Evolutionary conservation across 2,329 filamentous ascomycete species (phyloP).

Genomic region (Trichoderma harzianum): DNA sequence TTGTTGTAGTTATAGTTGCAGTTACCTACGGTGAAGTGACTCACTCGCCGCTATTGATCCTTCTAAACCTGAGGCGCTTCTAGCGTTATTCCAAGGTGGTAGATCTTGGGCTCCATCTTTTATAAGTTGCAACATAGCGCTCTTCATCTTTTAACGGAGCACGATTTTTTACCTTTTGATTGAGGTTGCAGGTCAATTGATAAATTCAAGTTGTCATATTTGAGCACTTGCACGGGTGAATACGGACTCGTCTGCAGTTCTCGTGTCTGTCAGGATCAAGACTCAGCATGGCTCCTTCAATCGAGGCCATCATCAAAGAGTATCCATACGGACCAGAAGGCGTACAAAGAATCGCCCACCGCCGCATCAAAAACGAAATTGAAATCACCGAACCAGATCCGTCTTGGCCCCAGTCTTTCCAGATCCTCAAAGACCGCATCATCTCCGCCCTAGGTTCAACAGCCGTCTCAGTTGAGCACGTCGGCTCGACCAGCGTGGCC

Average conservation of each 20-base stretch:
- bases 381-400: constrained; percentile 37
- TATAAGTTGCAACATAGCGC: background rate
- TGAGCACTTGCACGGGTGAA: background rate
- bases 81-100: background rate
- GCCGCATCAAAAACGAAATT: constrained; percentile 25
- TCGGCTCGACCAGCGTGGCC: constrained; percentile 50
- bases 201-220: background rate
- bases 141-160: background rate
- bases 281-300: constrained; percentile 7
- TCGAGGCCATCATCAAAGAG: constrained; percentile 26
- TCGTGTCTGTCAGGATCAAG: background rate
- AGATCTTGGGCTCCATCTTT: background rate
- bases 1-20: background rate
- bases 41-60: background rate
- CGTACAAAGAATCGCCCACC: constrained; percentile 27
- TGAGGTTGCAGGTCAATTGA: background rate
- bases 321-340: constrained; percentile 23
- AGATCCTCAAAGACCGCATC: constrained; percentile 33
- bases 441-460: constrained; percentile 34
- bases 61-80: background rate
- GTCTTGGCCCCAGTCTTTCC: constrained; percentile 36
- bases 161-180: too few species aligned
- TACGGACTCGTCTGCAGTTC: background rate
- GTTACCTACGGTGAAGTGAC: background rate
- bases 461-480: constrained; percentile 41